A percentile compares a stretch with the other conserved stretches of the same genome.
These are phyloP conservation scores for Nicotiana noctiflora DNA, from an alignment of 257 asterid species.

Conservation along the genomic window DNA sequence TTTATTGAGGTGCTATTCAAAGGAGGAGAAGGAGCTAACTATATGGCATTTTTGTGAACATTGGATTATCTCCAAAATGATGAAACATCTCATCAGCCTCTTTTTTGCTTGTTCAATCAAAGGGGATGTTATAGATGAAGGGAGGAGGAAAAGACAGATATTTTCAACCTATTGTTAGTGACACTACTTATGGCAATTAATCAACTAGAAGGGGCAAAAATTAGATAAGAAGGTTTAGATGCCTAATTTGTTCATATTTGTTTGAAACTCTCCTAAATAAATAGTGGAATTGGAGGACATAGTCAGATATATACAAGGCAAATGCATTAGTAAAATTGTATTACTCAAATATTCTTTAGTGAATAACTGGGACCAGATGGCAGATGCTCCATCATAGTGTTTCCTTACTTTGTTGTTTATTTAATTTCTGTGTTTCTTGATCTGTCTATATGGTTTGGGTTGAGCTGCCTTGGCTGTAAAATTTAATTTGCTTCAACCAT, in stretches of 20 bases:
- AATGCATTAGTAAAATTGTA: background rate
- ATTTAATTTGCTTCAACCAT: background rate
- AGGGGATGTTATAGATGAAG: background rate
- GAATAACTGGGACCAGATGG: background rate
- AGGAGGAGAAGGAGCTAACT: background rate
- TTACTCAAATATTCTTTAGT: background rate
- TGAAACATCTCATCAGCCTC: background rate
- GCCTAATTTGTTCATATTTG: background rate
- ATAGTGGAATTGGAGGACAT: background rate
- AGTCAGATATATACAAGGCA: background rate
- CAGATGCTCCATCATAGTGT: background rate
- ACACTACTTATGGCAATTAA: background rate
- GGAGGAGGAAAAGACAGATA: background rate
- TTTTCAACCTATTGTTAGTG: background rate
- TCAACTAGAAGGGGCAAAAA: background rate
- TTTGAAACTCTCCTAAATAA: background rate
- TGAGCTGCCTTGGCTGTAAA: background rate
- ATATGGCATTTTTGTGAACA: background rate
- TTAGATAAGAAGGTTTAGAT: background rate
- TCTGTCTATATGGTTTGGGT: background rate
- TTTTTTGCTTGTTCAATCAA: background rate
- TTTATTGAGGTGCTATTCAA: background rate
- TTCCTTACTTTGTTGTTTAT: background rate
- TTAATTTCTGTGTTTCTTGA: background rate
- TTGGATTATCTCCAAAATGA: background rate